phyloP scores from a whole-genome alignment of 768 basidiomycete species.

The Xerocomus spinulosus region DNA sequence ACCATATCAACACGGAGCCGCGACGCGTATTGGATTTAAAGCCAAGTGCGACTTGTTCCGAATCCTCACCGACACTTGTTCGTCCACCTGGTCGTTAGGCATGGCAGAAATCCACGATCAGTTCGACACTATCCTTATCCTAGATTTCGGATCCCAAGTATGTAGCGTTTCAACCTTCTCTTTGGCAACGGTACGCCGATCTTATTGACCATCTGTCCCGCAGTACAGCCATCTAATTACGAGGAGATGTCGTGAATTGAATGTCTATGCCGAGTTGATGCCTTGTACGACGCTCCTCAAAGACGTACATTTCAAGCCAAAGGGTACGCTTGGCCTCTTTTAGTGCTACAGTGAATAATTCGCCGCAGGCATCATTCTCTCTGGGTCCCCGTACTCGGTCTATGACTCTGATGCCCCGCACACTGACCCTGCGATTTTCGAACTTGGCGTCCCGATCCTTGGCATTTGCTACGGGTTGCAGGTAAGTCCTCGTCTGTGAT shows the following conservation, averaged over 20 bases:
- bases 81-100: not conserved
- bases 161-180: conserved; percentile 14
- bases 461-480: conserved; percentile 98
- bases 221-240: conserved; percentile 98
- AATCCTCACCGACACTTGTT: not conserved
- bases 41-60: not conserved
- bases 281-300: conserved; percentile 90
- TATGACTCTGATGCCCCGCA: conserved; percentile 92
- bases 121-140: conserved; percentile 92
- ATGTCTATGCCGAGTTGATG: conserved; percentile 96
- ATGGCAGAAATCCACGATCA: conserved; percentile 93
- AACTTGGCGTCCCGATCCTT: conserved; percentile 83
- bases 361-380: conserved; percentile 81
- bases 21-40: not conserved
- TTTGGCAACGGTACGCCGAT: conserved; percentile 10
- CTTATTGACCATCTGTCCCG: not conserved
- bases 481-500: conserved; percentile 38
- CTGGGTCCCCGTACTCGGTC: conserved; percentile 97
- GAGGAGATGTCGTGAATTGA: conserved; percentile 93
- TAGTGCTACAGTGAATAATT: not conserved
- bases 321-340: conserved; percentile 52
- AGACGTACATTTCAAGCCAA: conserved; percentile 89
- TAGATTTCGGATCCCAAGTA: conserved; percentile 98
- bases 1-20: too few relatives aligned
- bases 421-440: conserved; percentile 88